phyloP scores from a whole-genome alignment of 1,284 basidiomycete genomes.

The Amylostereum areolatum region DNA sequence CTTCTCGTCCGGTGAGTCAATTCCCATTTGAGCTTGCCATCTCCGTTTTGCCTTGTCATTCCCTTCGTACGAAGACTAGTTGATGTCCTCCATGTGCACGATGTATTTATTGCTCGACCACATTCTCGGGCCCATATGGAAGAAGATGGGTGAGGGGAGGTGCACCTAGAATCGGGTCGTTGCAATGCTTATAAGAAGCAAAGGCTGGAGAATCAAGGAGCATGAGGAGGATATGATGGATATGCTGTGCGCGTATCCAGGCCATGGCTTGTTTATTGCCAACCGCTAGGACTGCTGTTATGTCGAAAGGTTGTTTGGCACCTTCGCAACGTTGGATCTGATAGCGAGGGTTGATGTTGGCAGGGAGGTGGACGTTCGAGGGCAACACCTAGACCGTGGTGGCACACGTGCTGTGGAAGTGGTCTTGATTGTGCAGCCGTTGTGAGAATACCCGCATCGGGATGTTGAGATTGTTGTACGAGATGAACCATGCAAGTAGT shows the following conservation, averaged over 20 bases:
- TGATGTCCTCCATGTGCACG: conserved; percentile 13
- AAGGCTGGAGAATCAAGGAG: conserved; percentile 5
- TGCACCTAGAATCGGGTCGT: not conserved
- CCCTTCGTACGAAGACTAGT: conserved; percentile 17
- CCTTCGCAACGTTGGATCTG: conserved; percentile 17
- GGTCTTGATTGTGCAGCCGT: conserved; percentile 24
- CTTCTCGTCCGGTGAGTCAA: conserved; percentile 2
- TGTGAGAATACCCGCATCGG: conserved; percentile 30
- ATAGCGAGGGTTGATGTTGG: conserved; percentile 12
- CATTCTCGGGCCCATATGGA: not conserved
- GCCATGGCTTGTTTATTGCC: conserved; percentile 12
- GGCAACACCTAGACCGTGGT: conserved; percentile 27
- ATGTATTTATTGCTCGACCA: conserved; percentile 12
- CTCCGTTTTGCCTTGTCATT: conserved; percentile 9
- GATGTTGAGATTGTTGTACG: conserved; percentile 33
- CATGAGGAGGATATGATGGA: conserved; percentile 2
- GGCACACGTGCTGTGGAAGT: conserved; percentile 30
- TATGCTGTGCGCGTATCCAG: too few relatives aligned
- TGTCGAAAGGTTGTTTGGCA: conserved; percentile 17
- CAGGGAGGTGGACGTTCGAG: conserved; percentile 12
- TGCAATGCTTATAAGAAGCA: not conserved
- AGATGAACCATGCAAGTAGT: conserved; percentile 18
- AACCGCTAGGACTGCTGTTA: conserved; percentile 16
- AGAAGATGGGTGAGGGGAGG: not conserved
- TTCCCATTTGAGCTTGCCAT: conserved; percentile 10